phyloP scores from a whole-genome alignment of 768 basidiomycete species.

The Boletus tylopilopsis region DNA sequence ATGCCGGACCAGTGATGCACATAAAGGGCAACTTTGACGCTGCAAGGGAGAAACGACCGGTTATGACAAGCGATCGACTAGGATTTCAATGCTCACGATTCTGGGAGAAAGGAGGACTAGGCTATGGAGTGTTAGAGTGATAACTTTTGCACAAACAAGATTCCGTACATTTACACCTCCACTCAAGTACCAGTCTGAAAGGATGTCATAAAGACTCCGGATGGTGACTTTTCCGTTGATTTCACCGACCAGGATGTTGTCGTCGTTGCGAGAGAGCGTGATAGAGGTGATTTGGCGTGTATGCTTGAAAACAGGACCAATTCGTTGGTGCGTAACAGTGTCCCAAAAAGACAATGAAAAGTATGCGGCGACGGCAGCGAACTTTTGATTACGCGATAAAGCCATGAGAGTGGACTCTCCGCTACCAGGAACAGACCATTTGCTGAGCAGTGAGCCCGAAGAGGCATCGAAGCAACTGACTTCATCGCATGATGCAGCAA shows the following conservation, averaged over 20 bases:
- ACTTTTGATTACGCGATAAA: neutral
- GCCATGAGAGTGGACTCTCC: neutral
- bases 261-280: neutral
- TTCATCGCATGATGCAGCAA: neutral
- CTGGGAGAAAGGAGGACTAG: too few relatives aligned
- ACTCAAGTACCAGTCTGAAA: neutral
- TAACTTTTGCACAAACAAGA: neutral
- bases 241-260: neutral
- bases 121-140: too few relatives aligned
- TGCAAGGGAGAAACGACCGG: neutral
- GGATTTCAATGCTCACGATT: neutral
- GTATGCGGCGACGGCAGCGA: neutral
- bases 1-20: neutral
- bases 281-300: neutral
- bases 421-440: neutral
- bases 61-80: neutral
- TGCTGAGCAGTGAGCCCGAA: neutral
- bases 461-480: neutral
- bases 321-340: neutral
- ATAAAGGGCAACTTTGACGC: constrained; percentile 1
- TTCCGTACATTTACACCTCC: neutral
- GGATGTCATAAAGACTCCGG: neutral
- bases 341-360: neutral
- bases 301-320: neutral
- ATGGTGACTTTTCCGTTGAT: neutral